Base-by-base conservation (phyloP, 257 asterid genomes). In the Nicotiana paniculata region DNA sequence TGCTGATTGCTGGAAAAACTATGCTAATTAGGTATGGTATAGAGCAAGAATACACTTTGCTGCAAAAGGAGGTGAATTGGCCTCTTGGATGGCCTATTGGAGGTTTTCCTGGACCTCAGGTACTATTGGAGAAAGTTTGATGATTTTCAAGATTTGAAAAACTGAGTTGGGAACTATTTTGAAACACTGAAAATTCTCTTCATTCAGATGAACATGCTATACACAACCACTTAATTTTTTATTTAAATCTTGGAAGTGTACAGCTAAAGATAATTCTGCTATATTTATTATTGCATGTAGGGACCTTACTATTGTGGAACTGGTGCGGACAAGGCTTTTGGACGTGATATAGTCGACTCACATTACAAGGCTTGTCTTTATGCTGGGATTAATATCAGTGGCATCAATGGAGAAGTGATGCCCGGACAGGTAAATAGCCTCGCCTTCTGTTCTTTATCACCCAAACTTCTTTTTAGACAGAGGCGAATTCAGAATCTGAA, bases 51-150 rank as follows among this genome's bases (percentile, higher is more conserved):
- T 91, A 93, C 92, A 93, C 98, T 72, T 90, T 95, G 81, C 93
- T 95, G 80, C 99, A 93, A 84, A 85, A 76, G 65, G 85, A 91
- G n/a, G 94, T 91, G 53, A 93, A 92, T 6, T 95, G 99, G 99
- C 98, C 99, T 53, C 86, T 93, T 11, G 98, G 99, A 84, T 95
- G 98, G 99, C 99, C 99, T 28, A 89, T 88, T 75, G 99, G 98
- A 89, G 98, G 95, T 26, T 94, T 89, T 87, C 98, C 99, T 48
- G 98, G 99, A 84, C 98, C 98, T 86, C 99, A 96, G 97, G 99
- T 96, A 86, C 39, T 28, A 28, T 28, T 28, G 30, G 30, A 28
- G 30, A 28, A 28, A 28, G 30, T 28, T 28, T 28, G 30, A 28
- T 28, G 1, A 28, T 28, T 28, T 28, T 28, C 30, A 28, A 28